phyloP scores from a whole-genome alignment of 768 basidiomycete genomes.

The Boletus eberwhitei region DNA sequence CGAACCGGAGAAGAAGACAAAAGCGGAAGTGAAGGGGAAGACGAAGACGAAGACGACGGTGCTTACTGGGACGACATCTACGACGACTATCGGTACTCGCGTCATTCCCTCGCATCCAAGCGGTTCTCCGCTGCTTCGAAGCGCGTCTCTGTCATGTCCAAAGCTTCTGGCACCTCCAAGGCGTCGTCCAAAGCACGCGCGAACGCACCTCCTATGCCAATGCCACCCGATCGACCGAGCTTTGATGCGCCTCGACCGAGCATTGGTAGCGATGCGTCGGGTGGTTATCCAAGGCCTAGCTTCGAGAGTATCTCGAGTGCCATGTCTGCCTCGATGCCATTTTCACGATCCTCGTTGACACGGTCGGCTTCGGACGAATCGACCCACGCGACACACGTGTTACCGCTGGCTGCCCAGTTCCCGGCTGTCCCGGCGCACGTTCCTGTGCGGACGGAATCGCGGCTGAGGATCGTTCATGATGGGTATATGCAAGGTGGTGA shows the following conservation, averaged over 20 bases:
- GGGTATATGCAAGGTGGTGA: slow-evolving; percentile 18
- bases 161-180: slow-evolving; percentile 23
- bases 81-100: slow-evolving; percentile 75
- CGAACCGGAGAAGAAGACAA: slow-evolving; percentile 7
- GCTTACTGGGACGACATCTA: slow-evolving; percentile 76
- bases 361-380: slow-evolving; percentile 27
- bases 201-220: slow-evolving; percentile 27
- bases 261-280: slow-evolving; percentile 20
- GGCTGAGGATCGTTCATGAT: slow-evolving; percentile 29
- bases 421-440: slow-evolving; percentile 31
- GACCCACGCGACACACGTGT: slow-evolving; percentile 7
- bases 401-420: slow-evolving; percentile 30
- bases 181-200: slow-evolving; percentile 23
- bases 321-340: slow-evolving; percentile 11
- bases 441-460: slow-evolving; percentile 31
- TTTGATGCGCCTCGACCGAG: slow-evolving; percentile 16
- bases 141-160: slow-evolving; percentile 18
- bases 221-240: slow-evolving; percentile 23
- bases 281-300: slow-evolving; percentile 21
- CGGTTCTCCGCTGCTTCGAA: slow-evolving; percentile 7
- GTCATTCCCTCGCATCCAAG: slow-evolving; percentile 48
- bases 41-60: slow-evolving; percentile 30
- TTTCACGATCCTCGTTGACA: slow-evolving; percentile 18
- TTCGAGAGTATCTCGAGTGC: slow-evolving; percentile 24
- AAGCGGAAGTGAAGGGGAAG: slow-evolving; percentile 18